Conservation (phyloP, 768 basidiomycete species). For the Pulveroboletus sp. region DNA sequence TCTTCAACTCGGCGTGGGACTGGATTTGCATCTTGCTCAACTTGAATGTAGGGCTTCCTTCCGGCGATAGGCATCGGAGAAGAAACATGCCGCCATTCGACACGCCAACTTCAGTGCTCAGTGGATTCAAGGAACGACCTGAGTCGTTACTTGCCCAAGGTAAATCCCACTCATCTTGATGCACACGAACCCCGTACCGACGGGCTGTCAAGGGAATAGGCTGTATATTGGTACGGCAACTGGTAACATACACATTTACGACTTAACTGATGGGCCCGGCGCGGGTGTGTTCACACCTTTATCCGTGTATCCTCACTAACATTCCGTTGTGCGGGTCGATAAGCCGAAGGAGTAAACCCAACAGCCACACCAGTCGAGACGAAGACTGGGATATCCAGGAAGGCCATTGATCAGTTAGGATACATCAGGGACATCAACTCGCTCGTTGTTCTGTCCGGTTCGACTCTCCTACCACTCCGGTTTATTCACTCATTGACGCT, state of each 20-base stretch:
- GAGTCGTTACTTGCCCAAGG: constrained; percentile 32
- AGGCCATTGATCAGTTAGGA: constrained; percentile 83
- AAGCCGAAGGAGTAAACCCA: constrained; percentile 5
- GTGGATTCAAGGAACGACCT: constrained; percentile 34
- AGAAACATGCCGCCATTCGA: constrained; percentile 32
- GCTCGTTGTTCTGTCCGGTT: constrained; percentile 80
- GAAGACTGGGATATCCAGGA: constrained; percentile 60
- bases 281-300: constrained; percentile 29
- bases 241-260: constrained; percentile 53
- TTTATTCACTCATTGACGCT: not conserved
- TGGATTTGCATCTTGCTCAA: not conserved
- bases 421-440: constrained; percentile 84
- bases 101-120: constrained; percentile 21
- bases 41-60: not conserved
- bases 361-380: constrained; percentile 47
- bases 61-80: not conserved
- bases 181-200: not conserved
- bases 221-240: constrained; percentile 60
- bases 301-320: constrained; percentile 26
- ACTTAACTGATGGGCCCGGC: constrained; percentile 37
- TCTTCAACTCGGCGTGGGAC: no score
- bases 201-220: constrained; percentile 39
- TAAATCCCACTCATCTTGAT: not conserved
- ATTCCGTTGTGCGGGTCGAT: not conserved
- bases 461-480: constrained; percentile 13